These are phyloP conservation scores for Dunaliella salina DNA, from an alignment of 163 green algal genomes.

Conservation along the genomic window DNA sequence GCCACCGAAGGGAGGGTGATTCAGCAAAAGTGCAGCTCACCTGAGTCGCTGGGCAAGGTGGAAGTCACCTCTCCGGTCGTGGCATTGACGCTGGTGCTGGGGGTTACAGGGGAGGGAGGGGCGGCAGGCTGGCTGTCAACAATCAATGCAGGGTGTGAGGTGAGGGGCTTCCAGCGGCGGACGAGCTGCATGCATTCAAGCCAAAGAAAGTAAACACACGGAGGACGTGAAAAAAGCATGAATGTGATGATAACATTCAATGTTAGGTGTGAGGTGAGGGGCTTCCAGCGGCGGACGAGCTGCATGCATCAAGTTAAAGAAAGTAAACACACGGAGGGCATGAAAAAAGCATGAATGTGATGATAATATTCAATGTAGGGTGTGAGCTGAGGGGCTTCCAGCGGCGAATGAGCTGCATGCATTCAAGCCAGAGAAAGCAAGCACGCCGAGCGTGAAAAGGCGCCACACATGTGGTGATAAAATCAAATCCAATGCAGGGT, in stretches of 20 bases:
- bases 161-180: not conserved
- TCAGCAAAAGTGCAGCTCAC: no score
- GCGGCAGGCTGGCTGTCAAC: not conserved
- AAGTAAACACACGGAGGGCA: no score
- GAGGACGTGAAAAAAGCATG: no score
- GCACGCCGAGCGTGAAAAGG: no score
- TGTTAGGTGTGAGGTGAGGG: not conserved
- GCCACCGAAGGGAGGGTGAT: no score
- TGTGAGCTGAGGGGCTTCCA: not conserved
- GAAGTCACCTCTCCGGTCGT: not conserved
- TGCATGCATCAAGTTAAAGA: not conserved
- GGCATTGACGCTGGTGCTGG: not conserved
- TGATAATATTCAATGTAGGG: not conserved
- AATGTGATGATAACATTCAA: no score
- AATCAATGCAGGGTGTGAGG: not conserved
- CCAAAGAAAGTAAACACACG: no score
- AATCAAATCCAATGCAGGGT: no score
- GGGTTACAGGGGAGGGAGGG: not conserved
- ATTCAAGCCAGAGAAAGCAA: no score
- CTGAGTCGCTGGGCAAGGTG: not conserved
- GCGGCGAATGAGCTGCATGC: not conserved
- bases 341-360: no score
- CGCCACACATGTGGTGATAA: no score
- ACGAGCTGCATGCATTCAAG: not conserved
- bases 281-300: slow-evolving; percentile 1